Percentiles rank a stretch among this genome's conserved stretches.
phyloP scores from a whole-genome alignment of 2,329 filamentous ascomycete species.

The Monilinia laxa region DNA sequence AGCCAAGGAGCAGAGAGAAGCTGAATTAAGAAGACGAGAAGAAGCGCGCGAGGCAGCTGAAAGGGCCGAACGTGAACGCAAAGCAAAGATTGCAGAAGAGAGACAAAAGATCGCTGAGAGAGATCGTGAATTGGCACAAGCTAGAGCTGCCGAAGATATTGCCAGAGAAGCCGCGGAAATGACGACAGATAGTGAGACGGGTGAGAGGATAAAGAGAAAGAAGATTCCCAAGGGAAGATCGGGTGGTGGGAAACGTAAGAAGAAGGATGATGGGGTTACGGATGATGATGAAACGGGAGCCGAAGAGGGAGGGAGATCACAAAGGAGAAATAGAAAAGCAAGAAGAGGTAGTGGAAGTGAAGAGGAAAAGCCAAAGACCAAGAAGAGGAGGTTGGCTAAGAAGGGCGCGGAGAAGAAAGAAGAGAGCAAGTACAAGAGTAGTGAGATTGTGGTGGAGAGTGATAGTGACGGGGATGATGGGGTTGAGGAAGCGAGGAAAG shows the following conservation, averaged over 20 bases:
- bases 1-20: slow-evolving; percentile 76
- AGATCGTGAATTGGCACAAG: slow-evolving; percentile 69
- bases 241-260: slow-evolving; percentile 45
- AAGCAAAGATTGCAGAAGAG: slow-evolving; percentile 82
- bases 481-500: slow-evolving; percentile 33
- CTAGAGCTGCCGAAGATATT: slow-evolving; percentile 69
- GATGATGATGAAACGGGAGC: slow-evolving; percentile 40
- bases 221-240: slow-evolving; percentile 52
- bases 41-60: slow-evolving; percentile 68
- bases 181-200: slow-evolving; percentile 79
- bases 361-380: slow-evolving; percentile 41
- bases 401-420: slow-evolving; percentile 34
- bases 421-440: slow-evolving; percentile 41
- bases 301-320: slow-evolving; percentile 27
- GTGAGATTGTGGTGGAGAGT: slow-evolving; percentile 41
- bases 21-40: slow-evolving; percentile 74
- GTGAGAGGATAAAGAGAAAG: slow-evolving; percentile 77
- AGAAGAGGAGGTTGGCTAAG: slow-evolving; percentile 40
- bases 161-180: slow-evolving; percentile 71
- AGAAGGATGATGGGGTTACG: slow-evolving; percentile 42
- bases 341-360: slow-evolving; percentile 38
- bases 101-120: slow-evolving; percentile 76
- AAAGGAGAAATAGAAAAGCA: slow-evolving; percentile 25
- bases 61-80: slow-evolving; percentile 69
- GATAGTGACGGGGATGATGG: slow-evolving; percentile 40